Evolutionary conservation across 805 yeast species (phyloP).

Genomic region (Yueomyces sinensis): DNA sequence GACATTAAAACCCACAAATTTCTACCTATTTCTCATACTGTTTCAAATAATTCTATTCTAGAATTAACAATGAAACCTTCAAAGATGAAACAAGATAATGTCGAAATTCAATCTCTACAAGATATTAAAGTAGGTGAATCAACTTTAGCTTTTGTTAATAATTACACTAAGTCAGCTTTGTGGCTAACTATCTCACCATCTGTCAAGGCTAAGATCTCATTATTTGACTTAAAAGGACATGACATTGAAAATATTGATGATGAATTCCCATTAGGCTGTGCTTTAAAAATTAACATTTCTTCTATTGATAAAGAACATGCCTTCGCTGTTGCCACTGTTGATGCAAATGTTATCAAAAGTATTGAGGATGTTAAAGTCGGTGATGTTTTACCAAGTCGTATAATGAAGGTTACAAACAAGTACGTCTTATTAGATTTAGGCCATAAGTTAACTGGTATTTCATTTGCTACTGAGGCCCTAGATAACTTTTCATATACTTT

Average conservation of each 20-base stretch:
- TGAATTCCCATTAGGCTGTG: conserved; percentile 61
- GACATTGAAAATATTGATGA: conserved; percentile 35
- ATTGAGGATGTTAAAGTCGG: conserved; percentile 41
- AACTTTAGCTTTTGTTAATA: conserved; percentile 51
- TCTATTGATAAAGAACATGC: conserved; percentile 41
- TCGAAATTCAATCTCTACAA: conserved; percentile 25
- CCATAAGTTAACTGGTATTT: conserved; percentile 37
- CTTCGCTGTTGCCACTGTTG: conserved; percentile 35
- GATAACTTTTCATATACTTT: conserved; percentile 48
- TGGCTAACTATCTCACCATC: conserved; percentile 63
- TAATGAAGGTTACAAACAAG: conserved; percentile 43
- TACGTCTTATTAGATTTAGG: conserved; percentile 60
- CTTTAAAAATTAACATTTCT: conserved; percentile 44
- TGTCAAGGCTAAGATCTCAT: conserved; percentile 51
- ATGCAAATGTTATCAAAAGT: conserved; percentile 29
- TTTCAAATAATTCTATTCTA: conserved; percentile 40
- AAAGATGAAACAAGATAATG: conserved; percentile 18
- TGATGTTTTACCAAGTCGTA: conserved; percentile 43
- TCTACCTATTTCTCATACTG: conserved; percentile 48
- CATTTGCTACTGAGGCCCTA: conserved; percentile 67
- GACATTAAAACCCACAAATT: conserved; percentile 58
- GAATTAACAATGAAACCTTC: conserved; percentile 50
- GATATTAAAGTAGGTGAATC: conserved; percentile 35
- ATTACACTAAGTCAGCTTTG: conserved; percentile 41
- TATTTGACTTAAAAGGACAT: conserved; percentile 46